Percentiles rank a stretch among this genome's conserved stretches.
These are phyloP conservation scores for Microdochium trichocladiopsis DNA, from an alignment of 2,329 filamentous ascomycete species.

Conservation along the genomic window DNA sequence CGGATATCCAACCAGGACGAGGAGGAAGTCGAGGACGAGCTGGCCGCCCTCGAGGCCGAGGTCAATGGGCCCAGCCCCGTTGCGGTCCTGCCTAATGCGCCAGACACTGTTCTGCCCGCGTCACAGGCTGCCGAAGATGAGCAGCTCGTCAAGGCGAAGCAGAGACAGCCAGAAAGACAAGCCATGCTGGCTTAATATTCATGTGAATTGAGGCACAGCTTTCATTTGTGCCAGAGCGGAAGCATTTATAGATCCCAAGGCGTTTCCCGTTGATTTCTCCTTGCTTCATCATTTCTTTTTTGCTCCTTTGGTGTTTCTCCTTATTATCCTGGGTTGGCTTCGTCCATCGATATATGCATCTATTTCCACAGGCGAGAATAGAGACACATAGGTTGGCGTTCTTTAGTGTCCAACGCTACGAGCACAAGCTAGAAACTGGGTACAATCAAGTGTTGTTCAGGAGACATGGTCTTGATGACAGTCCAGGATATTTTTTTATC, in stretches of 20 bases:
- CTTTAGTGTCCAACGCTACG: no score
- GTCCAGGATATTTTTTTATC: neutral
- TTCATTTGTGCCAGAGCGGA: no score
- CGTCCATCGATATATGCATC: no score
- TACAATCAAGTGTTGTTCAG: neutral
- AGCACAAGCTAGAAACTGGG: neutral
- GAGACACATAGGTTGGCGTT: no score
- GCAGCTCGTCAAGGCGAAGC: neutral
- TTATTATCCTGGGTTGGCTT: no score
- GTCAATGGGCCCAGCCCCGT: constrained; percentile 15
- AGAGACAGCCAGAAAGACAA: constrained; percentile 14
- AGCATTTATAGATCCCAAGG: no score
- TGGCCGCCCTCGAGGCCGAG: constrained; percentile 72
- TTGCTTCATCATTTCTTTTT: no score
- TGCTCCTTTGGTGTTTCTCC: neutral
- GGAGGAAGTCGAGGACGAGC: constrained; percentile 94
- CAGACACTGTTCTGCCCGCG: constrained; percentile 1
- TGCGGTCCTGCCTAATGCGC: constrained; percentile 3
- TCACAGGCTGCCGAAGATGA: neutral
- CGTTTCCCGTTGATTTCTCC: no score
- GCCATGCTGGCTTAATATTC: constrained; percentile 15
- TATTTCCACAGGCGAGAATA: no score
- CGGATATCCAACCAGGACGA: constrained; percentile 92
- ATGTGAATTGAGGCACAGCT: neutral
- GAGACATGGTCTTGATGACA: neutral